Evolutionary conservation across 805 yeast genomes (phyloP).

Genomic region (Clavispora phyllophila): DNA sequence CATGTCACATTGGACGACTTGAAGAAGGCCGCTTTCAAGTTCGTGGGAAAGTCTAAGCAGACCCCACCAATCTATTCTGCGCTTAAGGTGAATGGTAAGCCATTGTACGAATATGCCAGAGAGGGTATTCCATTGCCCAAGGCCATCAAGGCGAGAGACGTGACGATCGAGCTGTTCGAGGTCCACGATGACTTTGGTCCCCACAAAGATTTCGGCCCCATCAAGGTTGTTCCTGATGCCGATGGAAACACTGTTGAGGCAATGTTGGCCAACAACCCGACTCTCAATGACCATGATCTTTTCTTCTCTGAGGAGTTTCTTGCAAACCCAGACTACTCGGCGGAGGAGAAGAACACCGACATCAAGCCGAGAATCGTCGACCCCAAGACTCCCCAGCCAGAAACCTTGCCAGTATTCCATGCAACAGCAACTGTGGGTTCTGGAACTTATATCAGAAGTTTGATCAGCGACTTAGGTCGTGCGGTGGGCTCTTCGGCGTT

Average conservation of each 20-base stretch:
- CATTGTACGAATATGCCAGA: constrained; percentile 91
- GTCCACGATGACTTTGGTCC: constrained; percentile 50
- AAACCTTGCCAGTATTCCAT: constrained; percentile 64
- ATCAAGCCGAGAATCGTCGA: constrained; percentile 34
- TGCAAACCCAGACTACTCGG: constrained; percentile 27
- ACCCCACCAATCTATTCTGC: constrained; percentile 97
- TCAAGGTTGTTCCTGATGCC: constrained; percentile 42
- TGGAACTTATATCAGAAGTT: constrained; percentile 90
- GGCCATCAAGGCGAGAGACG: constrained; percentile 73
- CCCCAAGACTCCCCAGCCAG: constrained; percentile 36
- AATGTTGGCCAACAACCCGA: constrained; percentile 43
- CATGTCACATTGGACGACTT: constrained; percentile 56
- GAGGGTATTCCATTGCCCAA: constrained; percentile 80
- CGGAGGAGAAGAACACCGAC: constrained; percentile 35
- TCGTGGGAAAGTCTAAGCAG: constrained; percentile 78
- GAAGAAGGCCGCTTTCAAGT: constrained; percentile 48
- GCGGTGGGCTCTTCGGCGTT: constrained; percentile 77
- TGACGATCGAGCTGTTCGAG: constrained; percentile 51
- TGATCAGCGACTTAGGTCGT: constrained; percentile 83
- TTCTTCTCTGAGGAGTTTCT: constrained; percentile 54
- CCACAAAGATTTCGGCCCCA: constrained; percentile 49
- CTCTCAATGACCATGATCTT: constrained; percentile 58
- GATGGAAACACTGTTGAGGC: constrained; percentile 45
- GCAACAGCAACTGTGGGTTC: constrained; percentile 80
- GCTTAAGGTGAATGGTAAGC: constrained; percentile 88